phyloP scores from a whole-genome alignment of 768 basidiomycete genomes.

The Tremella mesenterica region DNA sequence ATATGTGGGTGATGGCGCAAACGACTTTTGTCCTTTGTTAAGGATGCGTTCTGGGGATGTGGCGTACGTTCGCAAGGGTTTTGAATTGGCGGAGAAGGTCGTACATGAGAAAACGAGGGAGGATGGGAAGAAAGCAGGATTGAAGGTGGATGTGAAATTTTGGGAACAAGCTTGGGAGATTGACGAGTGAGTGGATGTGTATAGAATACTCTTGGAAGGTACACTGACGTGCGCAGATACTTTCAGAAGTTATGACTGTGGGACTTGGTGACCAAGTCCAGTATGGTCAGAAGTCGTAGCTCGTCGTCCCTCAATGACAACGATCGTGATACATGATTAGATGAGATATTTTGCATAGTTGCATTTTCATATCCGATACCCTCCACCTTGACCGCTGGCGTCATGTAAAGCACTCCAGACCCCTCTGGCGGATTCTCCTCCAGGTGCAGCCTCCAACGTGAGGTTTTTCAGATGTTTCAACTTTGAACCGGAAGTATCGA shows the following conservation, averaged over 20 bases:
- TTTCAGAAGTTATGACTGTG: no score
- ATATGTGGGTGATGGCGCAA: slow-evolving; percentile 88
- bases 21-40: slow-evolving; percentile 90
- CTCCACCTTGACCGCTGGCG: slow-evolving; percentile 17
- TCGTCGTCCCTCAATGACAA: no score
- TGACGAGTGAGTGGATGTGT: slow-evolving; percentile 68
- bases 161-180: slow-evolving; percentile 97
- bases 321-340: no score
- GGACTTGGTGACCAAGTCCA: no score
- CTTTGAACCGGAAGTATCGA: slow-evolving; percentile 39
- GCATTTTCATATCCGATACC: slow-evolving; percentile 35
- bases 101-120: no score
- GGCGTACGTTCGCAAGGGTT: slow-evolving; percentile 66
- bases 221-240: no score
- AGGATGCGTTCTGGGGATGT: slow-evolving; percentile 72
- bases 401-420: slow-evolving; percentile 40
- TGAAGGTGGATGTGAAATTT: slow-evolving; percentile 64
- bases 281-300: no score
- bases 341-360: not conserved
- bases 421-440: slow-evolving; percentile 37
- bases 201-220: no score
- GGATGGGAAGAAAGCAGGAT: slow-evolving; percentile 58
- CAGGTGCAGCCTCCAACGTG: slow-evolving; percentile 39
- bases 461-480: slow-evolving; percentile 39
- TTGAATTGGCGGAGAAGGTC: slow-evolving; percentile 75